These are phyloP conservation scores for Incumbomyces lentus DNA, from an alignment of 2,329 filamentous ascomycete species.

Conservation along the genomic window DNA sequence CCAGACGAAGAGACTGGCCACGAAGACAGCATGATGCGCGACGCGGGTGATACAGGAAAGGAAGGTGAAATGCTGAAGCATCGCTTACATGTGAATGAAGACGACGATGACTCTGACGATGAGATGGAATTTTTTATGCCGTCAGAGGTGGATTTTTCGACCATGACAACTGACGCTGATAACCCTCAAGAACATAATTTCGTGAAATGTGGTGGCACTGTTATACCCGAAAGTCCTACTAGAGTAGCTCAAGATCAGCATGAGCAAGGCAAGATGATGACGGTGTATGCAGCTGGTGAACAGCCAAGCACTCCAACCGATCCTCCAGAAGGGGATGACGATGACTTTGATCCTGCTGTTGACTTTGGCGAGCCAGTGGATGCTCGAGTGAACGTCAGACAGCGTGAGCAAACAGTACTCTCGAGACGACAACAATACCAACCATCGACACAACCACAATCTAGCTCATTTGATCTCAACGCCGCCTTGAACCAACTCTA, in stretches of 20 bases:
- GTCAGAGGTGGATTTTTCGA: slow-evolving; percentile 31
- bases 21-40: slow-evolving; percentile 47
- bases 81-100: slow-evolving; percentile 42
- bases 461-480: slow-evolving; percentile 15
- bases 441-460: slow-evolving; percentile 19
- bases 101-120: slow-evolving; percentile 50
- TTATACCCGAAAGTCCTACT: slow-evolving; percentile 31
- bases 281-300: slow-evolving; percentile 36
- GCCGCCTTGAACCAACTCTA: slow-evolving; percentile 25
- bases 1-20: slow-evolving; percentile 53
- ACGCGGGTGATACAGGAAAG: slow-evolving; percentile 49
- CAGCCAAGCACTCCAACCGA: slow-evolving; percentile 39
- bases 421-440: slow-evolving; percentile 27
- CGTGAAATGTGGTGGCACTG: slow-evolving; percentile 33
- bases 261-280: slow-evolving; percentile 39
- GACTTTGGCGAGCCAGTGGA: slow-evolving; percentile 36
- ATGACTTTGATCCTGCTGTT: slow-evolving; percentile 29
- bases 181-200: slow-evolving; percentile 24
- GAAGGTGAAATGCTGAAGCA: slow-evolving; percentile 44
- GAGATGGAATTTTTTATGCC: slow-evolving; percentile 26
- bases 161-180: slow-evolving; percentile 25
- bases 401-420: slow-evolving; percentile 1
- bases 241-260: slow-evolving; percentile 36
- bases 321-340: slow-evolving; percentile 28
- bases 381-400: slow-evolving; percentile 2